These are phyloP conservation scores for Zarea fungicola DNA, from an alignment of 2,329 filamentous ascomycete genomes.

Conservation along the genomic window DNA sequence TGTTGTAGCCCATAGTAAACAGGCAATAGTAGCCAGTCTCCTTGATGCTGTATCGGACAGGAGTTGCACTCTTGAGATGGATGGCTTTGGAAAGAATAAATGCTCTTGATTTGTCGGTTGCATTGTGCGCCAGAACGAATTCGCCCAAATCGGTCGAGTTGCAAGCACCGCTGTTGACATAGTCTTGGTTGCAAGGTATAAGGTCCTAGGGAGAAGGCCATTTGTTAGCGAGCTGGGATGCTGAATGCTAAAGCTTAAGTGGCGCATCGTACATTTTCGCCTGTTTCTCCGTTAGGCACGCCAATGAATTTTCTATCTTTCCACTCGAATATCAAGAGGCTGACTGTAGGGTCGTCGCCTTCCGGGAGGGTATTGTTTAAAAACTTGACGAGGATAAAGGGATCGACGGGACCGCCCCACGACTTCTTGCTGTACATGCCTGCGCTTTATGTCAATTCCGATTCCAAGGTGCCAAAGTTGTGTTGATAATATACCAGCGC, in stretches of 20 bases:
- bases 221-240: slow-evolving; percentile 28
- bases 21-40: slow-evolving; percentile 97
- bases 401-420: slow-evolving; percentile 84
- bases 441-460: slow-evolving; percentile 27
- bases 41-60: slow-evolving; percentile 76
- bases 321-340: slow-evolving; percentile 92
- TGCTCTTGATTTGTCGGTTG: slow-evolving; percentile 63
- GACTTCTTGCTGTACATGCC: slow-evolving; percentile 91
- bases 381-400: slow-evolving; percentile 84
- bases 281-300: slow-evolving; percentile 50
- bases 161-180: slow-evolving; percentile 66
- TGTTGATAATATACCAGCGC: slow-evolving; percentile 45
- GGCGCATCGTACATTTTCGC: slow-evolving; percentile 43
- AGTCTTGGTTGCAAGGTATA: slow-evolving; percentile 68
- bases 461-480: too few species aligned
- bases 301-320: slow-evolving; percentile 77
- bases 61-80: slow-evolving; percentile 68
- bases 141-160: slow-evolving; percentile 72
- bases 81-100: slow-evolving; percentile 75
- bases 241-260: background rate
- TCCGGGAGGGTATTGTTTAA: slow-evolving; percentile 53
- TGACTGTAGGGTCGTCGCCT: slow-evolving; percentile 65
- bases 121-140: slow-evolving; percentile 76
- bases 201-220: slow-evolving; percentile 31
- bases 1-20: slow-evolving; percentile 65